Evolutionary conservation across 352 stramenopile species (phyloP).

Genomic region (Globisporangium alternatum): DNA sequence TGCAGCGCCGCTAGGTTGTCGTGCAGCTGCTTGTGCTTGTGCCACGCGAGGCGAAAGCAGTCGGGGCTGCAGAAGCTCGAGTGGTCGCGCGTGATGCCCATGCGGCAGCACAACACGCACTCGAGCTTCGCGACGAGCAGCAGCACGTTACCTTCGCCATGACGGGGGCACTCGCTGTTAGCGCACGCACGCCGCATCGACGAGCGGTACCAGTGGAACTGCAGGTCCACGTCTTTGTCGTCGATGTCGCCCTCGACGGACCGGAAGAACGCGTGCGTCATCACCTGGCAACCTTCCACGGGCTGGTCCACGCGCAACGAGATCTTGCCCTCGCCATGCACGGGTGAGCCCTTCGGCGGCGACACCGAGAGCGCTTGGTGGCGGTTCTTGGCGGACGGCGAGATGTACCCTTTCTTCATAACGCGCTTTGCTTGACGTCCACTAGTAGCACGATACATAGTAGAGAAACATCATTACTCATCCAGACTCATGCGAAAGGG

Average conservation of each 20-base stretch:
- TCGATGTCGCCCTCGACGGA: slow-evolving; percentile 67
- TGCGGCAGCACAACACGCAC: slow-evolving; percentile 62
- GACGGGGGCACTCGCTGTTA: slow-evolving; percentile 52
- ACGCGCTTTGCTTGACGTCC: background rate
- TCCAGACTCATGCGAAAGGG: background rate
- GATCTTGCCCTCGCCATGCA: slow-evolving; percentile 66
- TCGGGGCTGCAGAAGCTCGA: slow-evolving; percentile 69
- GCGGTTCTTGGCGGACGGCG: slow-evolving; percentile 25
- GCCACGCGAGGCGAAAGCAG: slow-evolving; percentile 66
- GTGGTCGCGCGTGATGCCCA: slow-evolving; percentile 62
- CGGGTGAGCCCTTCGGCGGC: slow-evolving; percentile 49
- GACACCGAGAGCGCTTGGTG: slow-evolving; percentile 26
- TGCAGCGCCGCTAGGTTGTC: slow-evolving; percentile 27
- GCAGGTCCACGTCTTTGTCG: slow-evolving; percentile 63
- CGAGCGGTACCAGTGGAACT: slow-evolving; percentile 71
- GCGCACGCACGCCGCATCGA: slow-evolving; percentile 53
- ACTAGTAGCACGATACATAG: background rate
- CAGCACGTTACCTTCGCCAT: slow-evolving; percentile 64
- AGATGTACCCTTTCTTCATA: slow-evolving; percentile 33
- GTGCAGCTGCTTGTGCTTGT: slow-evolving; percentile 67
- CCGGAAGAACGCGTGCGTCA: slow-evolving; percentile 78
- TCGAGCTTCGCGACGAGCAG: slow-evolving; percentile 71
- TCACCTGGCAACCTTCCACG: slow-evolving; percentile 63
- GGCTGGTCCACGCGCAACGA: slow-evolving; percentile 75
- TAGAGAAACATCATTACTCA: background rate